A percentile compares a stretch with the other conserved stretches of the same genome.
These are phyloP conservation scores for Hirsutella thompsonii DNA, from an alignment of 2,329 filamentous ascomycete species.

Conservation along the genomic window DNA sequence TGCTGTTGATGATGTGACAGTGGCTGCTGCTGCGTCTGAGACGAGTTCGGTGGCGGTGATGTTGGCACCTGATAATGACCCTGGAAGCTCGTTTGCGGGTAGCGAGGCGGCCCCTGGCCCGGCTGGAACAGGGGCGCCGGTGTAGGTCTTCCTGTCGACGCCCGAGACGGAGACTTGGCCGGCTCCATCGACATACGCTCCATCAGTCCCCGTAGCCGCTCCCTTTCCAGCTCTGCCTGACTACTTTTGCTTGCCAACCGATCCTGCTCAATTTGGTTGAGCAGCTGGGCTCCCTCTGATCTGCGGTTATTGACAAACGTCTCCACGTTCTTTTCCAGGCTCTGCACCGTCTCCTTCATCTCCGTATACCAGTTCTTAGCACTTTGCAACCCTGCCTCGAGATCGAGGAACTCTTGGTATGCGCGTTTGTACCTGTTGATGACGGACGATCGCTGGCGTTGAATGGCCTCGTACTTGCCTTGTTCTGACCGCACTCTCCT, in stretches of 20 bases:
- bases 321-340: conserved; percentile 88
- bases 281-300: conserved; percentile 78
- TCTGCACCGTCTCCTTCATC: conserved; percentile 90
- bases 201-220: conserved; percentile 81
- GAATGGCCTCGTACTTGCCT: conserved; percentile 84
- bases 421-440: conserved; percentile 81
- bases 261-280: conserved; percentile 76
- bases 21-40: conserved; percentile 25
- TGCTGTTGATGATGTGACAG: conserved; percentile 17
- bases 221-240: conserved; percentile 73
- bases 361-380: conserved; percentile 91
- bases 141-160: conserved; percentile 12
- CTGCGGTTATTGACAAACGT: conserved; percentile 91
- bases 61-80: conserved; percentile 47
- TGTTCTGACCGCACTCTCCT: conserved; percentile 89
- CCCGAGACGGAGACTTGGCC: conserved; percentile 21
- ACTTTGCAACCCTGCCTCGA: conserved; percentile 72
- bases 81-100: conserved; percentile 39
- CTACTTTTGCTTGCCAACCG: conserved; percentile 46
- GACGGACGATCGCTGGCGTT: conserved; percentile 67
- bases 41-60: conserved; percentile 36
- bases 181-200: conserved; percentile 87
- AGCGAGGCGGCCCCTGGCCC: conserved; percentile 26
- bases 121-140: conserved; percentile 38
- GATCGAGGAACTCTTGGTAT: conserved; percentile 84